Evolutionary conservation across 768 basidiomycete species (phyloP).

Genomic region (Boletus tylopilopsis): DNA sequence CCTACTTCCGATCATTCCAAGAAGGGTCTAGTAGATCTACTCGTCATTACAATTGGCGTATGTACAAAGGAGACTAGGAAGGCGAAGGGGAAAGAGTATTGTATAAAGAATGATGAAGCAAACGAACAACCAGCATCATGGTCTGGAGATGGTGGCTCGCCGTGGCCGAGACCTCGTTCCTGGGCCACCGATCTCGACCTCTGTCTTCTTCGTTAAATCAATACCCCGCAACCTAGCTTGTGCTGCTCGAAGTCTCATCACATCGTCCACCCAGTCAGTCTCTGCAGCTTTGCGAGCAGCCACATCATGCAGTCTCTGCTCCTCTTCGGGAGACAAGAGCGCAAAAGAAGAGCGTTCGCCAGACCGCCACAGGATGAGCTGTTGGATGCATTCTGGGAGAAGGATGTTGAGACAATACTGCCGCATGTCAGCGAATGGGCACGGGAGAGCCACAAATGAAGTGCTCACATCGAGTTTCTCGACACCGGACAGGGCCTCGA

Average conservation of each 20-base stretch:
- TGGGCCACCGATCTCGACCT: constrained; percentile 24
- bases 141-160: constrained; percentile 17
- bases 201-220: constrained; percentile 28
- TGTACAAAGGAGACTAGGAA: background rate
- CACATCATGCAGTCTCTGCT: constrained; percentile 48
- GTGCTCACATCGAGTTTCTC: constrained; percentile 51
- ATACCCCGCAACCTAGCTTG: constrained; percentile 38
- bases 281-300: constrained; percentile 47
- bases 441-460: background rate
- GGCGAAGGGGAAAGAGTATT: background rate
- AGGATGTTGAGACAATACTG: constrained; percentile 74
- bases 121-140: constrained; percentile 4
- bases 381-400: constrained; percentile 65
- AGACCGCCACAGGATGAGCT: constrained; percentile 69
- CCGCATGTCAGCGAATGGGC: background rate
- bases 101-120: constrained; percentile 11
- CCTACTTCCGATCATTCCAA: too few relatives aligned
- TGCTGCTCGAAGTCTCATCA: constrained; percentile 39
- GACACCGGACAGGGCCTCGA: constrained; percentile 40
- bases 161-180: constrained; percentile 30
- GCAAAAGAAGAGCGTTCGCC: constrained; percentile 51
- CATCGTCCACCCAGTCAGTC: constrained; percentile 68
- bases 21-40: too few relatives aligned
- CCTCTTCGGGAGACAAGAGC: constrained; percentile 51
- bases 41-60: background rate